Conservation (phyloP, 345 rosid genomes). For the Euphorbia tirucalli region DNA sequence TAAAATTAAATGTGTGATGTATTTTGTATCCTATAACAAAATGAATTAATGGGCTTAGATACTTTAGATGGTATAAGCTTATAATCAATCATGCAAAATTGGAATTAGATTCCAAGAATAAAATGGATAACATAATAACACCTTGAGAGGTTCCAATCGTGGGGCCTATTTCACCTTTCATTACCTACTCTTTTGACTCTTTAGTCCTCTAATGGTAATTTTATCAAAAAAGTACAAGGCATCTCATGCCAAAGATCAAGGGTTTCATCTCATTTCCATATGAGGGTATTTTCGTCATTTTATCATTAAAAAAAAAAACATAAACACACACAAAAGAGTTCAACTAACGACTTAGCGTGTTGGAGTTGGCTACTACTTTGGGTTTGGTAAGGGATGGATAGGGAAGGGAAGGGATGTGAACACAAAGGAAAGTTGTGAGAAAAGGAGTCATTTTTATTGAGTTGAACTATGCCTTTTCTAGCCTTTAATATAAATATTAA, state of each 20-base stretch:
- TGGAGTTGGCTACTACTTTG: conserved; percentile 26
- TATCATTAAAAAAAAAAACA: conserved; percentile 18
- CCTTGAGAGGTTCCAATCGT: conserved; percentile 34
- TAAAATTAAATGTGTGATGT: too few species aligned
- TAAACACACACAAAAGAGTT: conserved; percentile 1
- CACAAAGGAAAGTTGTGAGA: not conserved
- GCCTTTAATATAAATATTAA: conserved; percentile 11
- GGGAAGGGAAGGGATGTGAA: conserved; percentile 22
- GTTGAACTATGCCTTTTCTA: conserved; percentile 25
- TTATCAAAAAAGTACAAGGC: conserved; percentile 16
- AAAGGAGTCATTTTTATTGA: conserved; percentile 19
- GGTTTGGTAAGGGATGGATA: conserved; percentile 21
- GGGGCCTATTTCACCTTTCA: conserved; percentile 16
- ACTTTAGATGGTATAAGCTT: not conserved
- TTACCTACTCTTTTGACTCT: conserved; percentile 25
- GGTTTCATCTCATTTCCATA: not conserved
- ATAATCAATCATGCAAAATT: conserved; percentile 2
- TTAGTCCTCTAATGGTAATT: conserved; percentile 11
- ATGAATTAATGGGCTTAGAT: not conserved
- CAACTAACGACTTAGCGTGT: conserved; percentile 42
- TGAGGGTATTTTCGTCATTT: conserved; percentile 36
- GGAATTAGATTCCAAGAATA: conserved; percentile 23
- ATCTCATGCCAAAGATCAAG: conserved; percentile 13
- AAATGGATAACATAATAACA: conserved; percentile 26
- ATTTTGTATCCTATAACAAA: too few species aligned